These are phyloP conservation scores for Naganishia friedmannii DNA, from an alignment of 768 basidiomycete species.

Conservation along the genomic window DNA sequence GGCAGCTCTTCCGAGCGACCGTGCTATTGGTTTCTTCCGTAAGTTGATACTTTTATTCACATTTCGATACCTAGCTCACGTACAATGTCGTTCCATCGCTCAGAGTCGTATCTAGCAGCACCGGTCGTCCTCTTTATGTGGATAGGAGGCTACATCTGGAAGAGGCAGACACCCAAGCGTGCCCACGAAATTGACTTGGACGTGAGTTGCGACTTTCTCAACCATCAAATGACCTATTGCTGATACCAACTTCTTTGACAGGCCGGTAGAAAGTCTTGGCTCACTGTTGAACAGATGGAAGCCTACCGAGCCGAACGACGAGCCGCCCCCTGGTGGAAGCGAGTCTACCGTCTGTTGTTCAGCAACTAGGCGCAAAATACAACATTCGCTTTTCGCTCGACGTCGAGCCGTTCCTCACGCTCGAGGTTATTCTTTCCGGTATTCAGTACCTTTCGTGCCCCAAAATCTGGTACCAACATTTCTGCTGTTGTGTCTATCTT, in stretches of 20 bases:
- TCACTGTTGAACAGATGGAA: constrained; percentile 49
- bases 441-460: background rate
- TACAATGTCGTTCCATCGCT: no score
- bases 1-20: constrained; percentile 29
- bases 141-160: constrained; percentile 44
- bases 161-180: constrained; percentile 40
- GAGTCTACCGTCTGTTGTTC: constrained; percentile 48
- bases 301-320: constrained; percentile 41
- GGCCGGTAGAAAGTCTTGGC: constrained; percentile 49
- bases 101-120: constrained; percentile 43
- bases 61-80: background rate
- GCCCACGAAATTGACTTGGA: constrained; percentile 51
- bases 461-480: background rate
- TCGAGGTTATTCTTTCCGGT: background rate
- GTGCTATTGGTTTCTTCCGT: constrained; percentile 47
- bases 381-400: background rate
- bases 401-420: background rate
- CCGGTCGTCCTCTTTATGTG: constrained; percentile 47
- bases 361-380: constrained; percentile 18
- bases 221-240: background rate
- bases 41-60: constrained; percentile 1
- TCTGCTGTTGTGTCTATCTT: constrained; percentile 10
- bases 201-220: constrained; percentile 14
- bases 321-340: constrained; percentile 41
- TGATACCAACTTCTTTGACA: background rate